Evolutionary conservation across 768 basidiomycete genomes (phyloP).

Genomic region (Lactarius hatsudake): DNA sequence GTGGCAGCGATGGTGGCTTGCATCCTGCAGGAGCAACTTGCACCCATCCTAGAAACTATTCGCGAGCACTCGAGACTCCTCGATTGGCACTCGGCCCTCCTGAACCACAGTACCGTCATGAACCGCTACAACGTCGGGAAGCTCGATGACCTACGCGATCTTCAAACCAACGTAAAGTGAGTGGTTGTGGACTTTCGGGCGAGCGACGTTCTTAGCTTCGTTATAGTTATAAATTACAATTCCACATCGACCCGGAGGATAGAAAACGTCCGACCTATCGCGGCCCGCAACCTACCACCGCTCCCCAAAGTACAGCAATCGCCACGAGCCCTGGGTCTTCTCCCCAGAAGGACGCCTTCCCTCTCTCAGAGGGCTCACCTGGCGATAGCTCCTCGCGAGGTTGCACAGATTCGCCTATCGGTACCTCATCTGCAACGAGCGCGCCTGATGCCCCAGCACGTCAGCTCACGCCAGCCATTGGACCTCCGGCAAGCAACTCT

Average conservation of each 20-base stretch:
- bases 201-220: not conserved
- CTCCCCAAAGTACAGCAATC: not conserved
- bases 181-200: not conserved
- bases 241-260: conserved; percentile 2
- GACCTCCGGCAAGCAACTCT: not conserved
- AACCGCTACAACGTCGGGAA: conserved; percentile 23
- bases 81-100: conserved; percentile 14
- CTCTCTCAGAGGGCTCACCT: not conserved
- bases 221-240: conserved; percentile 17
- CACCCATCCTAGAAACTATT: conserved; percentile 14
- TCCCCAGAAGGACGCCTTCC: not conserved
- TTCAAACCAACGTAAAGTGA: conserved; percentile 18
- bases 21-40: conserved; percentile 19
- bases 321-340: not conserved
- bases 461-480: not conserved
- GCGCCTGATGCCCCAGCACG: not conserved
- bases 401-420: not conserved
- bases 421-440: not conserved
- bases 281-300: not conserved
- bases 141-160: conserved; percentile 19
- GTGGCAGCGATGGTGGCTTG: conserved; percentile 1
- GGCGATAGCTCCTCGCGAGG: not conserved
- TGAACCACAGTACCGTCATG: conserved; percentile 18
- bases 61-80: conserved; percentile 17
- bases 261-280: conserved; percentile 4